Evolutionary conservation across 2,329 filamentous ascomycete genomes (phyloP).

Genomic region (Colletotrichum somersetense): DNA sequence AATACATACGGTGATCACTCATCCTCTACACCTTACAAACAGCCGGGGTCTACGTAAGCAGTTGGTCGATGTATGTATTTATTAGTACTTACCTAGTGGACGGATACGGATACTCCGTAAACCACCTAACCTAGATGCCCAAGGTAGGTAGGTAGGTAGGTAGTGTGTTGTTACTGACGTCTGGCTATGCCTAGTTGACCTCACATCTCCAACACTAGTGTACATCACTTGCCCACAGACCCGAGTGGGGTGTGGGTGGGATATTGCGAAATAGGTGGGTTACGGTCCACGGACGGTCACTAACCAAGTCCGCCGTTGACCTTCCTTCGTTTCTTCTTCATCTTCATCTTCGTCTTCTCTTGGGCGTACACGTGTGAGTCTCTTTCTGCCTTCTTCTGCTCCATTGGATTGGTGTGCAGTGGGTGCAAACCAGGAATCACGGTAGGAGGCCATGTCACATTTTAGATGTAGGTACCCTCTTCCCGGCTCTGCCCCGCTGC

Average conservation of each 20-base stretch:
- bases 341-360: background rate
- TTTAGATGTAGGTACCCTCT: conserved; percentile 36
- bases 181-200: conserved; percentile 4
- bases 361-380: background rate
- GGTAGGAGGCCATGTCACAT: conserved; percentile 24
- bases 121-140: too few species aligned
- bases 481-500: conserved; percentile 33
- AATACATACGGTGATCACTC: background rate
- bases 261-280: conserved; percentile 12
- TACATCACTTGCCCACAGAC: conserved; percentile 18
- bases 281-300: conserved; percentile 16
- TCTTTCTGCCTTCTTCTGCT: conserved; percentile 17
- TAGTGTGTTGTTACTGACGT: conserved; percentile 6
- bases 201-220: conserved; percentile 16
- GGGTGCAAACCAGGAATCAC: conserved; percentile 26
- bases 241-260: conserved; percentile 11
- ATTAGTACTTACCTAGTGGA: too few species aligned
- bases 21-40: background rate
- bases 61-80: background rate
- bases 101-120: too few species aligned
- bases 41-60: background rate
- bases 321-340: background rate
- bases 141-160: too few species aligned
- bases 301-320: background rate
- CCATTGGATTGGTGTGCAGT: conserved; percentile 34